Evolutionary conservation across 768 basidiomycete species (phyloP), one percentile per base, ranked within the genome.

Genomic region (Calocybe gangraenosa): DNA sequence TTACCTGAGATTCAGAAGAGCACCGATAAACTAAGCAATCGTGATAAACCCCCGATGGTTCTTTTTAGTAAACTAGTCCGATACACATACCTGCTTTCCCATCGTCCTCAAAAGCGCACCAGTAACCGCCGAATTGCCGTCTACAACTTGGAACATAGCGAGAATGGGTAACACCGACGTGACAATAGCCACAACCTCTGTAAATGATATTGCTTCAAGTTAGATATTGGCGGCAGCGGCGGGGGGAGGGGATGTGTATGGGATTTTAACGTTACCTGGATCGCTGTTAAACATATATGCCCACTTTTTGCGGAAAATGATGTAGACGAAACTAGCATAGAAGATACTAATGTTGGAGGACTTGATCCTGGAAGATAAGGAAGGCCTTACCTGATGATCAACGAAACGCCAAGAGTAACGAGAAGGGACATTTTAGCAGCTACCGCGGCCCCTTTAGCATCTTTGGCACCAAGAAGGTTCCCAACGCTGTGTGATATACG

Each of bases 141-240:
- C 93, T 42, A 92, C 83, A 3, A 94, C 78, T 63, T 95, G 87
- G 71, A 82, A 87, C 18, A 86, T 65, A 5, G 82, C 79, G 3
- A 94, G 79, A 4, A 87, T 66, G 0, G 89, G 87, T 7, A 92
- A 59, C 42, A 92, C 81, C 1, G 70, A 63, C 0, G 87, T 80
- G 10, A 89, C 84, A 7, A 83, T 62, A 1, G 48, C 34, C 7
- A 85, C 75, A 2, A 79, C 76, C 58, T 76, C 82, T 67, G 61
- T 39, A 15, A 3, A 32, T 21, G 14, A 47, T 28, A 11, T 28
- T 28, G 11, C 25, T 28, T 6, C 31, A 14, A 33, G 23, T 37
- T 34, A 34, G 37, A 20, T 47, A n/a, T 50, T 32, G 23, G 9
- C 34, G 34, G 44, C 2, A 6, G 11, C 21, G 21, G n/a, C 20